Evolutionary conservation across 371 early-diverging fungal species (phyloP).

Genomic region (Mucor plumbeus): DNA sequence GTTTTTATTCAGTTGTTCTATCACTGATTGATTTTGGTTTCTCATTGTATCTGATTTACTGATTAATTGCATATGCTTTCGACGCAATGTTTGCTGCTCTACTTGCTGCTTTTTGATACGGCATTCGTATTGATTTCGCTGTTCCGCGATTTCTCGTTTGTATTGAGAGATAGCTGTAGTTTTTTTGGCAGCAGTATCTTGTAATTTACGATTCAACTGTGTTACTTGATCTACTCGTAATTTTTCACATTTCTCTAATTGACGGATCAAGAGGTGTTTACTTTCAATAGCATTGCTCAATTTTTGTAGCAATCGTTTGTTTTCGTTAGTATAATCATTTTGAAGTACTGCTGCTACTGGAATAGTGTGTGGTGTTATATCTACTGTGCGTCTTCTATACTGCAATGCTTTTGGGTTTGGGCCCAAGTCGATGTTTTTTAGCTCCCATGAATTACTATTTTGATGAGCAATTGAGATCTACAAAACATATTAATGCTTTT

Average conservation of each 20-base stretch:
- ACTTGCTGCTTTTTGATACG: conserved; percentile 65
- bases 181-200: conserved; percentile 27
- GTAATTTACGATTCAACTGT: conserved; percentile 47
- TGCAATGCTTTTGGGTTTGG: conserved; percentile 1
- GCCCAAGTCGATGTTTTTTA: not conserved
- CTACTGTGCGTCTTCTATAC: conserved; percentile 26
- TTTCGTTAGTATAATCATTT: conserved; percentile 17
- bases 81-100: conserved; percentile 62
- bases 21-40: conserved; percentile 46
- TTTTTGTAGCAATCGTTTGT: conserved; percentile 17
- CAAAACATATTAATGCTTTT: too few relatives aligned
- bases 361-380: conserved; percentile 2
- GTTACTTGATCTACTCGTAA: conserved; percentile 58
- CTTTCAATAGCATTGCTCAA: conserved; percentile 17
- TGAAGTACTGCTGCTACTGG: not conserved
- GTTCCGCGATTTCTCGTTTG: conserved; percentile 31
- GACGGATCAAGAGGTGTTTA: conserved; percentile 50
- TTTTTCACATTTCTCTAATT: conserved; percentile 55
- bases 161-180: conserved; percentile 17
- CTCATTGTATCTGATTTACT: conserved; percentile 51
- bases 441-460: not conserved
- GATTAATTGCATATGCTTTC: conserved; percentile 59
- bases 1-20: conserved; percentile 49
- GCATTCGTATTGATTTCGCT: conserved; percentile 59
- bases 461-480: conserved; percentile 11